phyloP scores from a whole-genome alignment of 2,329 filamentous ascomycete genomes.

The Aureobasidium sp. region DNA sequence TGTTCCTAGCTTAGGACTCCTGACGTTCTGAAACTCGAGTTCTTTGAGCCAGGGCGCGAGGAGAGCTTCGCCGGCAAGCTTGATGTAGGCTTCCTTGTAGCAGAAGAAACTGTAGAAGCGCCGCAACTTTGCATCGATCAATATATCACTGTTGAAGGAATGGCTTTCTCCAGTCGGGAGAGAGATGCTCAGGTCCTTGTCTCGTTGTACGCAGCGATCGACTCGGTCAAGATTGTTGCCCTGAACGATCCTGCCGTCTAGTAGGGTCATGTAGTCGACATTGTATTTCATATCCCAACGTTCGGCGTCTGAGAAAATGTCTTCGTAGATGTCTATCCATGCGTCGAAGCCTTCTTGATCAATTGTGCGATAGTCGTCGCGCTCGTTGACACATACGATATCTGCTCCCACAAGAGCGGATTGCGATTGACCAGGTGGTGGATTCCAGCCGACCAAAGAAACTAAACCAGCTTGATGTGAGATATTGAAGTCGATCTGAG shows the following conservation, averaged over 20 bases:
- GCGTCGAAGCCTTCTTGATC: constrained; percentile 55
- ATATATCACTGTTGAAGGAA: constrained; percentile 34
- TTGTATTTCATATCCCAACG: constrained; percentile 53
- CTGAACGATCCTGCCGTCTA: constrained; percentile 36
- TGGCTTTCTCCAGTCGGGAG: constrained; percentile 29
- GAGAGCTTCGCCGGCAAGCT: constrained; percentile 72
- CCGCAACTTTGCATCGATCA: constrained; percentile 56
- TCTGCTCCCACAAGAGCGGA: constrained; percentile 54
- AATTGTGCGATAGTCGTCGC: constrained; percentile 52
- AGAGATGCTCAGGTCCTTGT: constrained; percentile 32
- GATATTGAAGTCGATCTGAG: constrained; percentile 61
- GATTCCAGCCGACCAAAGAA: constrained; percentile 48
- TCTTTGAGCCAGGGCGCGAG: constrained; percentile 64
- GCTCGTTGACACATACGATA: constrained; percentile 66
- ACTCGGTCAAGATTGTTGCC: constrained; percentile 34
- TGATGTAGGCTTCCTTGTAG: constrained; percentile 72
- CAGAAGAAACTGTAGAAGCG: constrained; percentile 73
- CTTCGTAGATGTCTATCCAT: constrained; percentile 64
- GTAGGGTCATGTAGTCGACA: constrained; percentile 35
- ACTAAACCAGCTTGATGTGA: constrained; percentile 72
- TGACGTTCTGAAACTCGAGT: constrained; percentile 59
- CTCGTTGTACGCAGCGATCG: constrained; percentile 34
- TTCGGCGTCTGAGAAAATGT: constrained; percentile 60
- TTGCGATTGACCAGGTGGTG: constrained; percentile 17
- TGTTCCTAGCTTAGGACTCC: constrained; percentile 43